Evolutionary conservation across 1,284 basidiomycete genomes (phyloP), one percentile per base, ranked within the genome.

Genomic region (Rhodotorula sp.): DNA sequence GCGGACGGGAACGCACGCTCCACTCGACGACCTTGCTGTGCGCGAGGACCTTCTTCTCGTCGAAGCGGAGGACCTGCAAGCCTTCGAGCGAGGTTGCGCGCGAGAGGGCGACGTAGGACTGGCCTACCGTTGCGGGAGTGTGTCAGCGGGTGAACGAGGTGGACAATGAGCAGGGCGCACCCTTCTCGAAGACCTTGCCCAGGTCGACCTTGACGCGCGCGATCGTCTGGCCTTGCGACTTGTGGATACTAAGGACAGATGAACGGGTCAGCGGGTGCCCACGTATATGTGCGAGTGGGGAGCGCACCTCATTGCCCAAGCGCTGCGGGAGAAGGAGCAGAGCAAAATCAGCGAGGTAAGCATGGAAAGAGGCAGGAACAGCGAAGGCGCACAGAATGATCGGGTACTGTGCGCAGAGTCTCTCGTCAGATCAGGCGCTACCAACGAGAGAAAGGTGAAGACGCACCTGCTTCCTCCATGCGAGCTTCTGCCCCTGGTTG

Each of bases 171-270:
- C 22, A 25, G 22, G 9, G 29, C 51, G 41, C 65, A 87, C 92
- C 93, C 82, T 94, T 95, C 83, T 97, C 94, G 78, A 97, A 85
- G 27, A 83, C 82, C 67, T 82, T 82, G 68, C 80, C 78, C 61
- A 85, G 80, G 66, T 85, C 83, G 44, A 84, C 88, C 81, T 89
- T 92, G 66, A 96, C 91, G 34, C 90, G 86, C 67, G 93, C 89
- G 29, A 96, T 84, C 0, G 82, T 83, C 69, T 83, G 82, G 25
- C 83, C 83, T 68, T 83, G 94, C 46, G 90, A 91, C 82, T 97
- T 97, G 81, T 97, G 94, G 65, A 97, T 97, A 64, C 91, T 93
- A 89, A 93, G 91, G 0, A 92, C 92, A 92, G 91, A 94, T 0
- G 91, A 87, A n/a, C 94, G 85, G 69, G 94, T 92, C 46, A 95